Percentiles rank a stretch among this genome's conserved stretches.
These are phyloP conservation scores for Colletotrichum sansevieriae DNA, from an alignment of 2,329 filamentous ascomycete genomes.

Conservation along the genomic window DNA sequence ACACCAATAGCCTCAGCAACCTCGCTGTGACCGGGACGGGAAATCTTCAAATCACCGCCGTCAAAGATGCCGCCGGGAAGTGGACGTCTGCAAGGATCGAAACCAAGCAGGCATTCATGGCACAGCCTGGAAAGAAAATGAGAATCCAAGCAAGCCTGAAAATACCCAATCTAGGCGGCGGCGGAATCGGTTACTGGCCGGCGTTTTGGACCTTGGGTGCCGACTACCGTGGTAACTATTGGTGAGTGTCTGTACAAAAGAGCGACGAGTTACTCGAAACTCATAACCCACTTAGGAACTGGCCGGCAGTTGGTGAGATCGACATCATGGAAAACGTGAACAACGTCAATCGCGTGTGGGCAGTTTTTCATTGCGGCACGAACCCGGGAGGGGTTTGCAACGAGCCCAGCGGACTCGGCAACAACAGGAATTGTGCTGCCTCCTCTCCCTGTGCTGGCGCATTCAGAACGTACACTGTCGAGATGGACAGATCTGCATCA, in stretches of 20 bases:
- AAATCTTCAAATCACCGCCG: slow-evolving; percentile 61
- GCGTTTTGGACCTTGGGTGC: slow-evolving; percentile 61
- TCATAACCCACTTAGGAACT: slow-evolving; percentile 57
- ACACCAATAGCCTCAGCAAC: slow-evolving; percentile 57
- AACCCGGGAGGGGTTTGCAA: slow-evolving; percentile 62
- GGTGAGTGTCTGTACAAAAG: slow-evolving; percentile 44
- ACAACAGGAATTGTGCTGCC: slow-evolving; percentile 2
- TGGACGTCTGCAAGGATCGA: slow-evolving; percentile 63
- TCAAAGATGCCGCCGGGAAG: slow-evolving; percentile 48
- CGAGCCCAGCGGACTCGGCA: slow-evolving; percentile 60
- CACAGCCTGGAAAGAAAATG: slow-evolving; percentile 51
- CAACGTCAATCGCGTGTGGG: slow-evolving; percentile 65
- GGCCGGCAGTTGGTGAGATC: slow-evolving; percentile 63
- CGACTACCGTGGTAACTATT: slow-evolving; percentile 53
- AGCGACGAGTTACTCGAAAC: slow-evolving; percentile 64
- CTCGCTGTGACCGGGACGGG: slow-evolving; percentile 62
- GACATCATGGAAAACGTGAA: slow-evolving; percentile 75
- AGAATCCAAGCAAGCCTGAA: slow-evolving; percentile 55
- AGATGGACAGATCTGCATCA: slow-evolving; percentile 49
- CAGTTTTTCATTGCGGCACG: slow-evolving; percentile 65
- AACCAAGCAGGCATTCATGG: slow-evolving; percentile 50
- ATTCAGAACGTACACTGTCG: slow-evolving; percentile 49
- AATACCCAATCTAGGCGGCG: slow-evolving; percentile 45
- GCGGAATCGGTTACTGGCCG: slow-evolving; percentile 56
- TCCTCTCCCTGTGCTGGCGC: slow-evolving; percentile 9